phyloP scores from a whole-genome alignment of 805 yeast genomes.

The Starmerella gropengiesseri region DNA sequence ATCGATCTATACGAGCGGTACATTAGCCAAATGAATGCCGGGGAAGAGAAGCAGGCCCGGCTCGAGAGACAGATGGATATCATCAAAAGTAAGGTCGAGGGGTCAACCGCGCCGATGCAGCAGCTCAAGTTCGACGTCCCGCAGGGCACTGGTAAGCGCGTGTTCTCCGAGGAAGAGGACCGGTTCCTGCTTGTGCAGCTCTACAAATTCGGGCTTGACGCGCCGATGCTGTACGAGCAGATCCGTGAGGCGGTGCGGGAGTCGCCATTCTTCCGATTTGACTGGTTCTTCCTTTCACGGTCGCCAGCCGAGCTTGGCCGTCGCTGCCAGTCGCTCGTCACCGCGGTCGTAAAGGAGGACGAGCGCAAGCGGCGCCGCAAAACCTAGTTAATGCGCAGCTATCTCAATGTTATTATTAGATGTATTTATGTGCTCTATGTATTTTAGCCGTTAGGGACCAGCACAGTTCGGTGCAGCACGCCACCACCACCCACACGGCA shows the following conservation, averaged over 20 bases:
- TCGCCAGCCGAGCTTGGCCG: slow-evolving; percentile 67
- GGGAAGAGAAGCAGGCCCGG: slow-evolving; percentile 71
- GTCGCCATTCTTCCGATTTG: slow-evolving; percentile 72
- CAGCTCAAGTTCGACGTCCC: slow-evolving; percentile 65
- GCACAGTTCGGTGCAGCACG: too few relatives aligned
- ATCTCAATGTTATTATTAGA: too few relatives aligned
- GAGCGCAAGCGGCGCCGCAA: slow-evolving; percentile 17
- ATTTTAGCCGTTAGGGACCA: too few relatives aligned
- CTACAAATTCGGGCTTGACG: slow-evolving; percentile 69
- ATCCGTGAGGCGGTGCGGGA: slow-evolving; percentile 64
- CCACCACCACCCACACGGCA: not conserved
- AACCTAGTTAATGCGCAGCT: not conserved
- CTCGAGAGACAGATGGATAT: slow-evolving; percentile 64
- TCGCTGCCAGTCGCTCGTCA: slow-evolving; percentile 68
- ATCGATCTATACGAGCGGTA: slow-evolving; percentile 86
- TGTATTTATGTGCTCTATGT: too few relatives aligned
- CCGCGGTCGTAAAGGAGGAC: slow-evolving; percentile 60
- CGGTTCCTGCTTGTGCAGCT: slow-evolving; percentile 72
- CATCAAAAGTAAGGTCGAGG: slow-evolving; percentile 60
- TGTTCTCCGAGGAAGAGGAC: slow-evolving; percentile 83
- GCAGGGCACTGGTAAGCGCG: slow-evolving; percentile 43
- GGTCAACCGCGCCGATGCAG: slow-evolving; percentile 65
- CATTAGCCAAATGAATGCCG: slow-evolving; percentile 68
- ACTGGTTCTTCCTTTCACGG: slow-evolving; percentile 76
- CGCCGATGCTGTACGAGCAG: slow-evolving; percentile 65